Evolutionary conservation across 345 rosid species (phyloP).

Genomic region (Eucalyptus camaldulensis): DNA sequence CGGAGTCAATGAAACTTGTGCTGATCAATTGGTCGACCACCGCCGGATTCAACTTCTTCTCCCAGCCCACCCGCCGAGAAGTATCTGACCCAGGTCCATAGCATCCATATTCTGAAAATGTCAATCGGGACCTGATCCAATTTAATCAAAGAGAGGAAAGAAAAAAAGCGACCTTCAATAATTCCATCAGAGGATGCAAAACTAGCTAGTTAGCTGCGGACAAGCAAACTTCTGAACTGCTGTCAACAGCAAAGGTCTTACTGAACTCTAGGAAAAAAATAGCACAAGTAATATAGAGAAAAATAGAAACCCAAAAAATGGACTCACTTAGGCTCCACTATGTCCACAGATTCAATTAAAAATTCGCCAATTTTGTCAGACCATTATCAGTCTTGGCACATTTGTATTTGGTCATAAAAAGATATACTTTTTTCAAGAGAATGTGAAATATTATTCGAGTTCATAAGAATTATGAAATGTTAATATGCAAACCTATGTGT

Average conservation of each 20-base stretch:
- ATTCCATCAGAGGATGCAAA: not conserved
- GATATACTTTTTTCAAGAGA: fast-evolving
- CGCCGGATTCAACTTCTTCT: conserved; percentile 8
- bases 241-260: not conserved
- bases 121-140: conserved; percentile 15
- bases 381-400: not conserved
- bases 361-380: not conserved
- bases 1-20: conserved; percentile 23
- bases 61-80: conserved; percentile 29
- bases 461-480: not conserved
- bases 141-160: not conserved
- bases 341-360: not conserved
- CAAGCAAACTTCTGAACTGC: not conserved
- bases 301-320: not conserved
- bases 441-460: not conserved
- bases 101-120: conserved; percentile 24
- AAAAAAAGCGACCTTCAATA: not conserved
- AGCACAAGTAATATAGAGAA: not conserved
- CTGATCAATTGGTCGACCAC: conserved; percentile 5
- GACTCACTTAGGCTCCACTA: not conserved
- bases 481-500: not conserved
- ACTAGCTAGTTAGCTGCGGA: not conserved
- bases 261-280: not conserved
- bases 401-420: not conserved
- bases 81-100: conserved; percentile 32